phyloP scores from a whole-genome alignment of 106 monocot genomes.

The Vanilla planifolia region DNA sequence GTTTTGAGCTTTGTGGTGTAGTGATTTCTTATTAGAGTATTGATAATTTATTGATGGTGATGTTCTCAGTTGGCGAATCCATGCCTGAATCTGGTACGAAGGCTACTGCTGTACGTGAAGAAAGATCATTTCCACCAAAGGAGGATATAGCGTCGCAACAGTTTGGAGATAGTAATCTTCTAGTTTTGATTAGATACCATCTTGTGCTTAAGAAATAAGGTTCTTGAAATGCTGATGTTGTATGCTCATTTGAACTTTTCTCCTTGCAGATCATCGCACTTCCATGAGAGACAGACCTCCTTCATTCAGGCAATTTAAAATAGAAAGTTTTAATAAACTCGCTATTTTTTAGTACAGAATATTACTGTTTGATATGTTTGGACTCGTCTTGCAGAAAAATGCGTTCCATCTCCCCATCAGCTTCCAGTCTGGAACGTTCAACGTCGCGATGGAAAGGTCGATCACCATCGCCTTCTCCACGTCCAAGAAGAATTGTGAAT shows the following conservation, averaged over 20 bases:
- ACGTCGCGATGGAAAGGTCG: constrained; percentile 45
- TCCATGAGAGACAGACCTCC: constrained; percentile 44
- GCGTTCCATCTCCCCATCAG: constrained; percentile 22
- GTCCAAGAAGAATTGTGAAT: constrained; percentile 16
- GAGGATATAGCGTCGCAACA: constrained; percentile 23
- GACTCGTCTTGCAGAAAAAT: constrained; percentile 34
- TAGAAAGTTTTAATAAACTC: not conserved
- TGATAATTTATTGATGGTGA: not conserved
- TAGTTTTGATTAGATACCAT: not conserved
- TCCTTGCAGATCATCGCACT: constrained; percentile 21
- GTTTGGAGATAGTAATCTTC: constrained; percentile 39
- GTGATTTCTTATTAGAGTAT: not conserved
- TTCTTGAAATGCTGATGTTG: not conserved
- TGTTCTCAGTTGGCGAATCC: constrained; percentile 42
- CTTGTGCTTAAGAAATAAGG: not conserved
- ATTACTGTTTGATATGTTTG: not conserved
- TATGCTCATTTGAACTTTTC: constrained; percentile 2
- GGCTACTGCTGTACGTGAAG: constrained; percentile 28
- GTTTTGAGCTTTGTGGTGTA: not conserved
- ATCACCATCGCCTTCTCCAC: constrained; percentile 40
- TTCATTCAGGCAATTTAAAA: constrained; percentile 54
- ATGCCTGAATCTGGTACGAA: constrained; percentile 40
- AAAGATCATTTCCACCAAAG: constrained; percentile 4
- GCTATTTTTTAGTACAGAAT: not conserved
- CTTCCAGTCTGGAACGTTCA: constrained; percentile 39